Evolutionary conservation across 2,329 filamentous ascomycete species (phyloP), one percentile per base, ranked within the genome.

Genomic region (Ophiocordyceps sinensis): DNA sequence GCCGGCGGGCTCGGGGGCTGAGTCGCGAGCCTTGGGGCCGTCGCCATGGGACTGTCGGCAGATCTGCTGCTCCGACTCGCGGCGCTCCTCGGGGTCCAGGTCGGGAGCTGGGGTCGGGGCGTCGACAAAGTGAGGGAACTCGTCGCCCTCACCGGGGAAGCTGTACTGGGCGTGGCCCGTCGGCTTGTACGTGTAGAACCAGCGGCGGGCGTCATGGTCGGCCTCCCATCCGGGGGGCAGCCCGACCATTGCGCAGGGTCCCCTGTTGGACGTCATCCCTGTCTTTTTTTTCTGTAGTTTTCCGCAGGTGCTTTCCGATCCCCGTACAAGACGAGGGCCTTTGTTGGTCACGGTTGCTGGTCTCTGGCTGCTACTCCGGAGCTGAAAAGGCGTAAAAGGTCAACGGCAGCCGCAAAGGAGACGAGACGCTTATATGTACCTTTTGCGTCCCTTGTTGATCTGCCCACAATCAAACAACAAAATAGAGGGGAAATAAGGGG

Each of bases 101-200:
- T 59, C 57, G 3, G 63, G 60, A 1, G 51, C 55, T 0, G 63
- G 59, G 11, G 57, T 51, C 21, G 53, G 53, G 15, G 58, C 56
- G 43, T 64, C 62, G 45, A 70, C 51, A 47, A 64, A 71, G 49
- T 73, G 67, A 37, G 73, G 71, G 40, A 70, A 77, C 56, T 77
- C 73, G 49, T 77, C 73, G 46, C 73, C 73, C 5, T 68, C 64
- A 36, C 63, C 64, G 6, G 73, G 73, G 46, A 76, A 77, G 44
- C 68, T 68, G 50, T 68, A 77, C 53, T 77, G 73, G 14, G 68
- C 56, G 30, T 68, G 58, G 10, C 72, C 72, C 9, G 67, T 74
- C 21, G 72, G 59, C 46, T 63, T 69, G 58, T 72, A 75, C 40
- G 64, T 65, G 53, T 72, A 77, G 56, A 75, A 69, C 73, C 73